Conservation (phyloP, 208 protist species). For the Leishmania arabica region DNA sequence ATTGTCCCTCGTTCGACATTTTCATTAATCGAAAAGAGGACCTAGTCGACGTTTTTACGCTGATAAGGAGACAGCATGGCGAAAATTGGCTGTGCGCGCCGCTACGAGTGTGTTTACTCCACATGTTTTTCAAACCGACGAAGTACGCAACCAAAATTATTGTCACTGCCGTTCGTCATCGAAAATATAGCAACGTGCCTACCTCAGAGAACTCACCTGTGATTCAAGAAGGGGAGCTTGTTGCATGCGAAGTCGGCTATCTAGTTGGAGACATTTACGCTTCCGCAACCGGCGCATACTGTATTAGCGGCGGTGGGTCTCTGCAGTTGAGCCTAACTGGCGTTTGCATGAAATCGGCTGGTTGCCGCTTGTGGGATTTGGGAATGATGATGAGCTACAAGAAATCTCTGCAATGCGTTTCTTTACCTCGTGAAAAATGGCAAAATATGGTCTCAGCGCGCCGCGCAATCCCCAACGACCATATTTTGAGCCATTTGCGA, state of each 20-base stretch:
- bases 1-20: slow-evolving; percentile 44
- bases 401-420: slow-evolving; percentile 19
- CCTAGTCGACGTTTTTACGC: slow-evolving; percentile 50
- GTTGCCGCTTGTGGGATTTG: slow-evolving; percentile 87
- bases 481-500: slow-evolving; percentile 17
- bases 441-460: slow-evolving; percentile 17
- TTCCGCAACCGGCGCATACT: slow-evolving; percentile 81
- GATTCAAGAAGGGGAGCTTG: slow-evolving; percentile 64
- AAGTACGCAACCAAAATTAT: slow-evolving; percentile 73
- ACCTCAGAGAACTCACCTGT: neutral
- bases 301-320: slow-evolving; percentile 63
- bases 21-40: slow-evolving; percentile 81
- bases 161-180: slow-evolving; percentile 62
- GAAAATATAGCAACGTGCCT: slow-evolving; percentile 30
- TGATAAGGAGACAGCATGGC: slow-evolving; percentile 71
- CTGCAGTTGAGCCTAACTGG: slow-evolving; percentile 72
- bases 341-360: slow-evolving; percentile 42
- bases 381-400: slow-evolving; percentile 90
- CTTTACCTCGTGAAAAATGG: slow-evolving; percentile 24
- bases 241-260: slow-evolving; percentile 79
- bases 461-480: slow-evolving; percentile 6
- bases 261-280: slow-evolving; percentile 86
- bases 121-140: slow-evolving; percentile 68
- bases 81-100: slow-evolving; percentile 87
- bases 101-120: slow-evolving; percentile 61